Evolutionary conservation across 2,329 filamentous ascomycete genomes (phyloP).

Genomic region (Camillea tinctor): DNA sequence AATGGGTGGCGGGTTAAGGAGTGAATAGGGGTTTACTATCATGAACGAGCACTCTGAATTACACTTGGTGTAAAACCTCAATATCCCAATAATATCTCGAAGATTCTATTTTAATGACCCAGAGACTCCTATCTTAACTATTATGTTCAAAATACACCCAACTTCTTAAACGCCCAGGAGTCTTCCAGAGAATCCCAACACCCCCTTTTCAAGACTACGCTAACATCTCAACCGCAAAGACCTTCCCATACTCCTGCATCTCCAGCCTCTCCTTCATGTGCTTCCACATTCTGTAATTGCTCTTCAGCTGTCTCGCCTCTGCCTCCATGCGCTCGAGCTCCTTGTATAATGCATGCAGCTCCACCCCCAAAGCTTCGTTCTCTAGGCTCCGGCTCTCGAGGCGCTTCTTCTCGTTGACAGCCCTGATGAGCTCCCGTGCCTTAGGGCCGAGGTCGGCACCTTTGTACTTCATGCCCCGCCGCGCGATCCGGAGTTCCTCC

Average conservation of each 20-base stretch:
- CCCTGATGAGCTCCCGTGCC: background rate
- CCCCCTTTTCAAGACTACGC: background rate
- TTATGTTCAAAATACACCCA: background rate
- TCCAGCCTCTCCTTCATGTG: constrained; percentile 5
- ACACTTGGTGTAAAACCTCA: no score
- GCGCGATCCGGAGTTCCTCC: constrained; percentile 9
- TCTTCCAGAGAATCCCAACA: background rate
- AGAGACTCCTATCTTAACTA: background rate
- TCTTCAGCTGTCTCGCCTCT: background rate
- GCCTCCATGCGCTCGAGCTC: background rate
- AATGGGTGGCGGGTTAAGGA: no score
- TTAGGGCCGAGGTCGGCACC: background rate
- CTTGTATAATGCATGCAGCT: background rate
- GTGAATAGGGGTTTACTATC: no score
- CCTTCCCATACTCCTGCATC: background rate
- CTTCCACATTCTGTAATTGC: constrained; percentile 2
- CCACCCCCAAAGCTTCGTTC: background rate
- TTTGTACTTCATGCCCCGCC: background rate
- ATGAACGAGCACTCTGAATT: no score
- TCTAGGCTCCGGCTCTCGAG: constrained; percentile 6
- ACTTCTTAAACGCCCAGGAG: background rate
- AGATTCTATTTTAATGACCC: no score
- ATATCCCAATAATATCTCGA: no score
- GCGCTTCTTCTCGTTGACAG: constrained; percentile 1
- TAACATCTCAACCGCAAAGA: constrained; percentile 2